Base-by-base conservation (phyloP, 169 alveolate species). In the Pseudocohnilembus persalinus region DNA sequence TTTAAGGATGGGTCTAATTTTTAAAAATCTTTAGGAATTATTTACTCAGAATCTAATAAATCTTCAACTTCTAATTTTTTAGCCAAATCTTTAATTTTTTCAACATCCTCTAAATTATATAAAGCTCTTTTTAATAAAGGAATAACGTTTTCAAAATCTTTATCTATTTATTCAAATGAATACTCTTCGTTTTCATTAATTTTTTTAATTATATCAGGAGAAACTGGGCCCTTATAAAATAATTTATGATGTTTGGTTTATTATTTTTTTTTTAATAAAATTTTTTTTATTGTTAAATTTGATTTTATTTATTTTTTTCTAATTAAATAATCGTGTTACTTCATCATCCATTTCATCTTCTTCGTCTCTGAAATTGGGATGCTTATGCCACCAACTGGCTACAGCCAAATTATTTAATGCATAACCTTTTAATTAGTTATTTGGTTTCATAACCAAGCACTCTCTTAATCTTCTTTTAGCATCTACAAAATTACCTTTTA, bases 311-410 rank as follows among this genome's bases (percentile, higher is more conserved):
- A 49, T 75, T 28, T n/a, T 29, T 63, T 79, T 35, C 29, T 30
- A n/a, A 28, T 79, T 31, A 25, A n/a, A 6, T 28, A 76, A 30
- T 30, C 31, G 34, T 33, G 29, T 1, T 28, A 64, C 77, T 11
- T 35, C 81, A 1, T n/a, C 74, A 15, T 85, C 85, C 24, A 65
- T 81, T n/a, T 77, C 35, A 32, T 78, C 83, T n/a, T 77, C 84
- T 28, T 63, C 74, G 30, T 85, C 85, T 73, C 77, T 68, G 30
- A 78, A 65, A 79, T 75, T 79, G n/a, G 89, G 89, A 29, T 74
- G 76, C 65, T 79, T 85, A 49, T 85, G 89, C 89, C 89, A 85
- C 89, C 89, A 85, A 64, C 83, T 68, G 1, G 89, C 89, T 0
- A 85, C 85, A 25, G 86, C 89, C n/a, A 85, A 79, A 75, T 77